Base-by-base conservation (phyloP, 2,329 filamentous ascomycete genomes). In the Triangularia setosa region DNA sequence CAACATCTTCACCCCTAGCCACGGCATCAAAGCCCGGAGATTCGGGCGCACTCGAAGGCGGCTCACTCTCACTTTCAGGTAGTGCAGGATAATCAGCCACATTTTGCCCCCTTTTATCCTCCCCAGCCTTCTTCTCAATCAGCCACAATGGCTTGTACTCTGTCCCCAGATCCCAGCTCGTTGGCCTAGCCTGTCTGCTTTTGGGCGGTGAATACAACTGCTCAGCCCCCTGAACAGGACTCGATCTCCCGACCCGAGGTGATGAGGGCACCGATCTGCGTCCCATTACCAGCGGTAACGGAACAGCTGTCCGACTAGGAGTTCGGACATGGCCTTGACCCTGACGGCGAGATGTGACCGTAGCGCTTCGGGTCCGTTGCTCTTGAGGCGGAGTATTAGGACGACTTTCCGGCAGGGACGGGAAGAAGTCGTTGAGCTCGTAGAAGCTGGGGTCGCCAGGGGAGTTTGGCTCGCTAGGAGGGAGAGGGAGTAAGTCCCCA, bases 101-200 rank as follows among this genome's bases (percentile, higher is more conserved):
- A 55, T 28, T 7, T 5, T 2, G 67, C 64, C 30, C 64, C 56
- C 8, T 71, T 67, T 14, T 68, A 67, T 21, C 58, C 65, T 3
- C 68, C 8, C 80, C 78, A 3, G 79, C 79, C 68, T 79, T 87
- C 68, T 79, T 87, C 75, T 96, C 91, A 6, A 96, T 86, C 23
- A 97, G 87, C 76, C 91, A 94, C 8, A 97, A 79, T 0, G 93
- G 93, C 69, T 90, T 88, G 71, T 93, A 89, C 73, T 95, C 92
- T 62, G 84, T 84, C 18, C 82, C 83, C 68, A 78, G 85, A 54
- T 87, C 86, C 86, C 86, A 88, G 0, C 85, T 88, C 12, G 79
- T 86, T 12, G 85, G 85, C 4, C 86, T 80, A 23, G 80, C 72
- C 52, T 77, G 75, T 69, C 78, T 81, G 16, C 52, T 55, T 23